Conservation (phyloP, 495 filamentous ascomycete genomes). For the Zalerion maritima region DNA sequence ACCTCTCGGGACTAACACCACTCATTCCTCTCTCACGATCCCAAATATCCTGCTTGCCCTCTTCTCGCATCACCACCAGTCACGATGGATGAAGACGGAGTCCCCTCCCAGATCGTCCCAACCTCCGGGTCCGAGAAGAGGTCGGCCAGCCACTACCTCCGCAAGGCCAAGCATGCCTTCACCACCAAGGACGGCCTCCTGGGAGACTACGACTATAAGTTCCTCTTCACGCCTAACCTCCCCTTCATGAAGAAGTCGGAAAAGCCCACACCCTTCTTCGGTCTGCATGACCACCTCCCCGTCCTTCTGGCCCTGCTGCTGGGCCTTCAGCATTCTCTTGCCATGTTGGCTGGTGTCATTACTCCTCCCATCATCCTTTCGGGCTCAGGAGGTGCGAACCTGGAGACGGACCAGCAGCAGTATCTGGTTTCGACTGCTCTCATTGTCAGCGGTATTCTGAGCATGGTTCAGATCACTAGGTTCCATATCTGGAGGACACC, state of each 20-base stretch:
- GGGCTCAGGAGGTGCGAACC: constrained; percentile 48
- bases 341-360: constrained; percentile 46
- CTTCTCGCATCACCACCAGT: too few species aligned
- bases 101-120: constrained; percentile 28
- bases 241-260: constrained; percentile 62
- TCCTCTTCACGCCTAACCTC: constrained; percentile 59
- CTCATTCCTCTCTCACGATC: too few species aligned
- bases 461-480: constrained; percentile 69
- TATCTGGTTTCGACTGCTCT: constrained; percentile 84
- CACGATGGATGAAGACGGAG: constrained; percentile 32
- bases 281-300: constrained; percentile 70
- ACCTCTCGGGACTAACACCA: too few species aligned
- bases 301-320: constrained; percentile 54
- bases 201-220: constrained; percentile 71
- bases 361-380: constrained; percentile 69
- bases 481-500: constrained; percentile 67
- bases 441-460: constrained; percentile 73
- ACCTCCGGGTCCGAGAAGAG: constrained; percentile 15
- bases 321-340: constrained; percentile 33
- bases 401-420: constrained; percentile 43
- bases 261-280: constrained; percentile 67
- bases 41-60: too few species aligned
- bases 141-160: constrained; percentile 16
- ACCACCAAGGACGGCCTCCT: constrained; percentile 54
- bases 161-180: constrained; percentile 21